Percentiles rank a stretch among this genome's conserved stretches.
Evolutionary conservation across 164 flowering plant genomes (phyloP).

Genomic region (Stephania yunnanensis): DNA sequence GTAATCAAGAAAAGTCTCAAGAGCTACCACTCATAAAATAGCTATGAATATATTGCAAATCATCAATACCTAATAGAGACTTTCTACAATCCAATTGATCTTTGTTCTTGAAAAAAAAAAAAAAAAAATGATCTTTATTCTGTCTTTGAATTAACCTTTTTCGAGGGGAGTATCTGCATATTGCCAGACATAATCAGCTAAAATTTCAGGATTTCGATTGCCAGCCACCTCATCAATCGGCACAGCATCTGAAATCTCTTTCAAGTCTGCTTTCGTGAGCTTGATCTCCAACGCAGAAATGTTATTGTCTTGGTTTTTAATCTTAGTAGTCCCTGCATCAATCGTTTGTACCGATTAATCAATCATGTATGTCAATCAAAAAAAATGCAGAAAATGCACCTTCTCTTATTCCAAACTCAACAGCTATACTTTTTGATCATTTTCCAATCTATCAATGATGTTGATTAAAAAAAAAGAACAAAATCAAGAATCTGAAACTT

Average conservation of each 20-base stretch:
- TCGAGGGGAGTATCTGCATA: not conserved
- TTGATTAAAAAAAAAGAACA: not conserved
- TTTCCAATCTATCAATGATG: no score
- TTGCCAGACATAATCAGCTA: not conserved
- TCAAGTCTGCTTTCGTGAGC: not conserved
- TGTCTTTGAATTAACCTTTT: not conserved
- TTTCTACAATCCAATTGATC: not conserved
- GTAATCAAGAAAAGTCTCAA: no score
- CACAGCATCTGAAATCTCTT: constrained; percentile 7
- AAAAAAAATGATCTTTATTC: not conserved
- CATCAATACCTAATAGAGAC: not conserved
- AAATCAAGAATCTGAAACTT: not conserved
- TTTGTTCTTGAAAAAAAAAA: not conserved
- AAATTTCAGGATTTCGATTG: not conserved
- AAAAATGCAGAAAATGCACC: not conserved
- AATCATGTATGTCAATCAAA: not conserved
- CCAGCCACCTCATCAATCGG: constrained; percentile 6
- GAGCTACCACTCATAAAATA: no score
- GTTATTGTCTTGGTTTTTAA: constrained; percentile 4
- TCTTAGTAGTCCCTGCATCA: not conserved
- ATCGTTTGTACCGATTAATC: no score
- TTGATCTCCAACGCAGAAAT: not conserved
- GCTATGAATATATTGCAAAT: not conserved
- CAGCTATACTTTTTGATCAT: no score
- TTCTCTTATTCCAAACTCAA: not conserved